Percentiles rank a stretch among this genome's conserved stretches.
Evolutionary conservation across 768 basidiomycete species (phyloP).

Genomic region (Tricholoma bakamatsutake): DNA sequence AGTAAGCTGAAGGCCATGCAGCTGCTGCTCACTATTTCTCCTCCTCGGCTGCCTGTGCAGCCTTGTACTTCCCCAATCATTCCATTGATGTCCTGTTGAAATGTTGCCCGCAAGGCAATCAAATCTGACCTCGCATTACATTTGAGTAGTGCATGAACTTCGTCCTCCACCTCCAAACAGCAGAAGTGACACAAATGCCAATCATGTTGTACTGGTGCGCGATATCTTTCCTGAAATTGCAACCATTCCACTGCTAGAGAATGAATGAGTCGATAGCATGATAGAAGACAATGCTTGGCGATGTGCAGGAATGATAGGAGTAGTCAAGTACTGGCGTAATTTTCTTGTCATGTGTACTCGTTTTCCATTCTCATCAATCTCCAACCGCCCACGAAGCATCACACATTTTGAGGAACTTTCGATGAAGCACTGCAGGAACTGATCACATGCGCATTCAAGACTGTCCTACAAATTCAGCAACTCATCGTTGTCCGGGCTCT

Average conservation of each 20-base stretch:
- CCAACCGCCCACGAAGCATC: too few species aligned
- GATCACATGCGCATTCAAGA: too few species aligned
- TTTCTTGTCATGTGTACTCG: too few species aligned
- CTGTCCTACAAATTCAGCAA: background rate
- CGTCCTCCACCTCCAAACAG: background rate
- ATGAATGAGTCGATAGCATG: background rate
- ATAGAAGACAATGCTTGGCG: background rate
- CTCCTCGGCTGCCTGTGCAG: too few species aligned
- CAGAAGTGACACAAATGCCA: background rate
- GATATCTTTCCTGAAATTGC: background rate
- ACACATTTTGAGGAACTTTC: too few species aligned
- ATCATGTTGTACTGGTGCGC: background rate
- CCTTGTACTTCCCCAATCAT: too few species aligned
- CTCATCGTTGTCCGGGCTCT: background rate
- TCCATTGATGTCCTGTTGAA: background rate
- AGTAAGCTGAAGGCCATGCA: too few species aligned
- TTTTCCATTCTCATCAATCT: too few species aligned
- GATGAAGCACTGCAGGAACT: too few species aligned
- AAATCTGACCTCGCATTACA: background rate
- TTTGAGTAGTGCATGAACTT: background rate
- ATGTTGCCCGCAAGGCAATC: too few species aligned
- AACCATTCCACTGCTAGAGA: background rate
- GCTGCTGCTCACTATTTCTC: too few species aligned
- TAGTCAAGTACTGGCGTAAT: too few species aligned
- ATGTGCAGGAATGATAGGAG: background rate